phyloP scores from a whole-genome alignment of 2,329 filamentous ascomycete genomes.

The Calonectria pauciramosa region DNA sequence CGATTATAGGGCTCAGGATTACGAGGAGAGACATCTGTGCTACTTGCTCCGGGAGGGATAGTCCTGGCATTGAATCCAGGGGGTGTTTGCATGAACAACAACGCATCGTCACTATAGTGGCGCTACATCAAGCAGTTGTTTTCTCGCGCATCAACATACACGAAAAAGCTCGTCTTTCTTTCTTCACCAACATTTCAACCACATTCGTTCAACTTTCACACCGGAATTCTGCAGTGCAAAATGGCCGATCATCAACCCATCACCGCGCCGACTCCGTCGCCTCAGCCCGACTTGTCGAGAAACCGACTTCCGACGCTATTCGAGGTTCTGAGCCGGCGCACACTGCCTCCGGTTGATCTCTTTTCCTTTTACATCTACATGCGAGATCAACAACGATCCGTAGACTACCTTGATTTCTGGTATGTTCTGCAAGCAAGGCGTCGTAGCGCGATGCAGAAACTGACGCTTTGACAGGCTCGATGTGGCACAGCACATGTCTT shows the following conservation, averaged over 20 bases:
- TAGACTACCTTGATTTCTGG: slow-evolving; percentile 99
- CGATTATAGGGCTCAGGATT: slow-evolving; percentile 23
- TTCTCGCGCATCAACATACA: slow-evolving; percentile 31
- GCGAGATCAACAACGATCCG: slow-evolving; percentile 97
- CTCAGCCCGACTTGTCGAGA: slow-evolving; percentile 72
- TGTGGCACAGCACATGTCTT: slow-evolving; percentile 98
- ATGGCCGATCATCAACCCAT: slow-evolving; percentile 48
- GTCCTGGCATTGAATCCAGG: slow-evolving; percentile 35
- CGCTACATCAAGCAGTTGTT: slow-evolving; percentile 30
- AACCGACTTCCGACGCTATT: slow-evolving; percentile 95
- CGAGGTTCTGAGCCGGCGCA: slow-evolving; percentile 93
- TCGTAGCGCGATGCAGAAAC: not conserved
- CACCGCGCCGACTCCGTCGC: slow-evolving; percentile 61
- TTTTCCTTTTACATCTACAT: slow-evolving; percentile 99
- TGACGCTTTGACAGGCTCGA: slow-evolving; percentile 79
- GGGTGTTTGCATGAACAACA: slow-evolving; percentile 37
- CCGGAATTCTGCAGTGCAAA: slow-evolving; percentile 28
- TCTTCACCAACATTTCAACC: slow-evolving; percentile 16
- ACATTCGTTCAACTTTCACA: slow-evolving; percentile 26
- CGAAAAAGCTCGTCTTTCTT: slow-evolving; percentile 26
- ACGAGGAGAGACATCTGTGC: slow-evolving; percentile 29
- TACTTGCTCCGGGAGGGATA: slow-evolving; percentile 28
- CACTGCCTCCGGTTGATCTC: slow-evolving; percentile 94
- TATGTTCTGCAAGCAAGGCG: slow-evolving; percentile 58
- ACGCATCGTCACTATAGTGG: slow-evolving; percentile 33